Evolutionary conservation across 1,284 basidiomycete species (phyloP), one percentile per base, ranked within the genome.

Genomic region (Malassezia globosa): DNA sequence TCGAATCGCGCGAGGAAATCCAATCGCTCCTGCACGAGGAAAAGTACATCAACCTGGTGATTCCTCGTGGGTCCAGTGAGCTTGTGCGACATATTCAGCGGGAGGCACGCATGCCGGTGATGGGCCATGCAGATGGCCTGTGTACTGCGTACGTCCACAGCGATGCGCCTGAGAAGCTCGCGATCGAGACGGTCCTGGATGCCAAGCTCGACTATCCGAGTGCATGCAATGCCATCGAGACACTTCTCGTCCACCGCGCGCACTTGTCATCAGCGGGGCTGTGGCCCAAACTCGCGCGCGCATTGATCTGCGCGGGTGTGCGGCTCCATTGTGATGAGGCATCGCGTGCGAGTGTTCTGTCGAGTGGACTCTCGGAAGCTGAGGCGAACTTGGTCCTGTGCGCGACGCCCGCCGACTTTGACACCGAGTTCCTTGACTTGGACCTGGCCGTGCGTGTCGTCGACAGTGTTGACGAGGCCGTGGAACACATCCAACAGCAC

Each of bases 101-200:
- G 54, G 81, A 78, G 55, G 94, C 92, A 0, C 78, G 84, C 47
- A 96, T 99, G 57, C 84, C 94, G 1, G 94, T 99, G 37, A 95
- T 97, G 89, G 94, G 94, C 1, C 94, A 99, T 67, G 92, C 94
- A 4, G 92, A 97, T 72, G 92, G 92, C 0, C 75, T 96, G 7
- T 97, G 92, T 72, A 79, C 82, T 5, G 81, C 90, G 1, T 96
- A 84, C 72, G 74, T 97, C 3, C 92, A 99, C 72, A 80, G 84
- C 58, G 78, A 78, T 29, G 92, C 90, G 0, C 79, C 84, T 59
- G 62, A 76, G 36, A 77, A 80, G 39, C 94, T 88, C 72, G 85
- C 88, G 0, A 75, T 84, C 27, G 78, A 87, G 13, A 78, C 95
- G 7, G 80, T 84, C 0, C 75, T 94, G 5, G 94, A 99, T 72